Conservation (phyloP, 2,329 filamentous ascomycete species). For the Sarocladium kiliense region DNA sequence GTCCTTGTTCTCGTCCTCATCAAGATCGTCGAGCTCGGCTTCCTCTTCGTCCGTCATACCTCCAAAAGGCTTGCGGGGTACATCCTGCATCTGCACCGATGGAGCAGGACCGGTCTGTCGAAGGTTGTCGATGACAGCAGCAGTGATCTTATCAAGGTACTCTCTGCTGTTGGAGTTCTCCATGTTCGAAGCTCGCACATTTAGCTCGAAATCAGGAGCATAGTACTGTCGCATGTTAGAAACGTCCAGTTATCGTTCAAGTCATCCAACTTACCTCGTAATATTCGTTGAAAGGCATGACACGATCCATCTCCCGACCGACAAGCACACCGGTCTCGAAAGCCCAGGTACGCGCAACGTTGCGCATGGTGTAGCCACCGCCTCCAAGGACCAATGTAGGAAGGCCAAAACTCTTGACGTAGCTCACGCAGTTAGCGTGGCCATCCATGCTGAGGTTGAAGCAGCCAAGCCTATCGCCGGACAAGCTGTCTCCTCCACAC, state of each 20-base stretch:
- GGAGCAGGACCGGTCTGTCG: conserved; percentile 80
- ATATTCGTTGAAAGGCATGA: conserved; percentile 95
- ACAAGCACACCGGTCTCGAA: conserved; percentile 92
- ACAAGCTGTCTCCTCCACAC: conserved; percentile 91
- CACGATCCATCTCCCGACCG: conserved; percentile 71
- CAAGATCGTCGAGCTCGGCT: conserved; percentile 60
- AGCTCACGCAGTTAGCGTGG: conserved; percentile 90
- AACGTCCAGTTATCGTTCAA: conserved; percentile 24
- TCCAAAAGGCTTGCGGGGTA: conserved; percentile 56
- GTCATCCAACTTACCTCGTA: conserved; percentile 59
- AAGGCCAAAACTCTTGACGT: conserved; percentile 77
- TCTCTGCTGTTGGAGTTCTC: conserved; percentile 85
- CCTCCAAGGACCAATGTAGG: conserved; percentile 92
- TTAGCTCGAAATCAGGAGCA: conserved; percentile 82
- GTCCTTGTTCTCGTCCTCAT: conserved; percentile 84
- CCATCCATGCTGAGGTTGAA: conserved; percentile 98
- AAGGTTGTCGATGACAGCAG: conserved; percentile 79
- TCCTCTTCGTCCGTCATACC: conserved; percentile 64
- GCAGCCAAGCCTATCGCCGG: conserved; percentile 87
- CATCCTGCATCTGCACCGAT: conserved; percentile 85
- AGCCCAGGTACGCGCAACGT: conserved; percentile 94
- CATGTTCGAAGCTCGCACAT: conserved; percentile 82
- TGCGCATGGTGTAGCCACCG: conserved; percentile 94
- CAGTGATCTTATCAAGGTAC: conserved; percentile 77
- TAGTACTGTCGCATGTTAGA: conserved; percentile 63